These are phyloP conservation scores for Pleurotus djamor DNA, from an alignment of 768 basidiomycete species.

Conservation along the genomic window DNA sequence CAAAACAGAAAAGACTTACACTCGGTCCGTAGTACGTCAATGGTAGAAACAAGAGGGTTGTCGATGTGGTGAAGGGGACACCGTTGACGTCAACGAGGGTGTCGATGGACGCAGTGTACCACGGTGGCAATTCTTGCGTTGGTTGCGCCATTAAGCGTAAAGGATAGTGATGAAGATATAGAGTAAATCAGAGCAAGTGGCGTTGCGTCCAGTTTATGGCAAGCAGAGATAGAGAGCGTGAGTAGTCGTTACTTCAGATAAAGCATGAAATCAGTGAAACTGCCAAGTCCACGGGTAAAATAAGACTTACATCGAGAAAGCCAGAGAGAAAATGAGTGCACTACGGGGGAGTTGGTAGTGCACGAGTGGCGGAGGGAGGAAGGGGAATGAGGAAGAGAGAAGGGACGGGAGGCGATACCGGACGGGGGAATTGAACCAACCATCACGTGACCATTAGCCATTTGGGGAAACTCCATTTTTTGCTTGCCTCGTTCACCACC, in stretches of 20 bases:
- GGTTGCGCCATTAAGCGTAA: constrained; percentile 46
- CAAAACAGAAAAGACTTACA: constrained; percentile 42
- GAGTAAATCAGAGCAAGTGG: background rate
- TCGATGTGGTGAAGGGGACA: constrained; percentile 51
- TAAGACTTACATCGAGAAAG: background rate
- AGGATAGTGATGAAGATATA: background rate
- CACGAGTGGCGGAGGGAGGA: background rate
- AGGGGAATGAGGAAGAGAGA: background rate
- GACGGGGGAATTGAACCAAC: background rate
- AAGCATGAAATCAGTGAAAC: no score
- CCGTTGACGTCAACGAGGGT: constrained; percentile 54
- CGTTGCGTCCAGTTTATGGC: background rate
- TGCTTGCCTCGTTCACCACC: no score
- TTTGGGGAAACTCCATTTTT: no score
- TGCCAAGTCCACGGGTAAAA: background rate
- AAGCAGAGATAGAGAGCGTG: constrained; percentile 3
- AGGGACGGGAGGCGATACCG: background rate
- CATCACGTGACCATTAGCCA: no score
- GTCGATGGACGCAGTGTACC: constrained; percentile 61
- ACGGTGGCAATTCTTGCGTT: constrained; percentile 69
- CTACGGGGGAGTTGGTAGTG: no score
- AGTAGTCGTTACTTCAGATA: background rate
- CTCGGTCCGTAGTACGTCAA: constrained; percentile 83
- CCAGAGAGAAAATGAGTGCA: no score
- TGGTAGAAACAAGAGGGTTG: constrained; percentile 59